phyloP scores from a whole-genome alignment of 2,329 filamentous ascomycete species.

The Aspergillus pseudoviridinutans region DNA sequence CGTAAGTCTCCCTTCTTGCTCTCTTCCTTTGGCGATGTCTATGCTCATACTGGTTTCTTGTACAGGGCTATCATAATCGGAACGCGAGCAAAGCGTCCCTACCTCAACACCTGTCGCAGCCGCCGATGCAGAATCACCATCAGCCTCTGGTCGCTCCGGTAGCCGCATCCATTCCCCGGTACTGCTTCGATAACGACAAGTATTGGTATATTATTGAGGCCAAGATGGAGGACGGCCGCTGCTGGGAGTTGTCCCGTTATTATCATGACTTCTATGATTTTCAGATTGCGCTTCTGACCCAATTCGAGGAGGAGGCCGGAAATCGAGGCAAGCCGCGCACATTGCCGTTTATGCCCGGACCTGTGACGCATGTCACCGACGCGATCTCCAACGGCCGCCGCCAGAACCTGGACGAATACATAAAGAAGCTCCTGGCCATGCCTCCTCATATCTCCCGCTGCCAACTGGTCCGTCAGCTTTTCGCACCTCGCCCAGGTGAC shows the following conservation, averaged over 20 bases:
- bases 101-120: conserved; percentile 34
- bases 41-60: conserved; percentile 1
- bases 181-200: conserved; percentile 94
- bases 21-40: background rate
- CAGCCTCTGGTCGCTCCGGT: conserved; percentile 65
- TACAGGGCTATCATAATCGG: conserved; percentile 36
- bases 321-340: conserved; percentile 77
- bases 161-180: conserved; percentile 80
- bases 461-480: conserved; percentile 82
- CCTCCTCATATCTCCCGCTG: conserved; percentile 80
- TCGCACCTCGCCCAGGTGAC: conserved; percentile 83
- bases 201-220: conserved; percentile 99
- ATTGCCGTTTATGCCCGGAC: conserved; percentile 95
- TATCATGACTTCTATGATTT: conserved; percentile 99
- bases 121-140: conserved; percentile 48
- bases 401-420: conserved; percentile 90
- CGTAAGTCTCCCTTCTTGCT: conserved; percentile 41
- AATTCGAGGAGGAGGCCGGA: conserved; percentile 87
- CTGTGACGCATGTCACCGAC: conserved; percentile 97
- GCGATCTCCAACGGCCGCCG: conserved; percentile 90
- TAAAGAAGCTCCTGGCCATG: conserved; percentile 83
- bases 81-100: conserved; percentile 35
- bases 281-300: conserved; percentile 89
- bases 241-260: conserved; percentile 90
- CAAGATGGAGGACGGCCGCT: conserved; percentile 79